Conservation (phyloP, 2,329 filamentous ascomycete genomes). For the Dactylonectria macrodidyma region DNA sequence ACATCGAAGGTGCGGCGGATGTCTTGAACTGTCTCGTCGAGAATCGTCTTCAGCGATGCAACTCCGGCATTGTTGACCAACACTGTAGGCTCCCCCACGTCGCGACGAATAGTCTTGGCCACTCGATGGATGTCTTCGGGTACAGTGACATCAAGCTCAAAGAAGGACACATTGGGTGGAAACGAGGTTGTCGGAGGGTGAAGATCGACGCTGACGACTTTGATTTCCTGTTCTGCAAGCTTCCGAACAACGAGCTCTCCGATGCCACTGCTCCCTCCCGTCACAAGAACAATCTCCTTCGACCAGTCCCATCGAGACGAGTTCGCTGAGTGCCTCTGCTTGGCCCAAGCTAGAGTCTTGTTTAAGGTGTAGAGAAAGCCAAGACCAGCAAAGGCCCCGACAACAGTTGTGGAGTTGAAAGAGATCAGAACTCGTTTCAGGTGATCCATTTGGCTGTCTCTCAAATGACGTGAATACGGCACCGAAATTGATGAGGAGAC, state of each 20-base stretch:
- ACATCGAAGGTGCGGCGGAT: slow-evolving; percentile 63
- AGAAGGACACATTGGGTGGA: neutral
- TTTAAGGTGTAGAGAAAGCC: neutral
- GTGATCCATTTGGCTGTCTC: neutral
- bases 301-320: slow-evolving; percentile 12
- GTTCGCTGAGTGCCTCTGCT: neutral
- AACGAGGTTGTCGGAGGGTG: neutral
- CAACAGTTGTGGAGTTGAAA: neutral
- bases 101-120: neutral
- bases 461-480: neutral
- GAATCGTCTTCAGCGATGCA: neutral
- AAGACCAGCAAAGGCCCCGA: neutral
- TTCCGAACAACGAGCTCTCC: slow-evolving; percentile 2
- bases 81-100: slow-evolving; percentile 9
- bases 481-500: neutral
- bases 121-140: neutral
- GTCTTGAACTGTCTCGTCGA: neutral
- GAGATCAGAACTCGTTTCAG: neutral
- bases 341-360: neutral
- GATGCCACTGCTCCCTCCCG: slow-evolving; percentile 12
- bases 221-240: neutral
- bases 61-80: slow-evolving; percentile 22
- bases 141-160: slow-evolving; percentile 15
- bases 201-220: slow-evolving; percentile 13
- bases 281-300: slow-evolving; percentile 16